A percentile compares a stretch with the other conserved stretches of the same genome.
These are phyloP conservation scores for Porcisia deanei DNA, from an alignment of 208 protist genomes.

Conservation along the genomic window DNA sequence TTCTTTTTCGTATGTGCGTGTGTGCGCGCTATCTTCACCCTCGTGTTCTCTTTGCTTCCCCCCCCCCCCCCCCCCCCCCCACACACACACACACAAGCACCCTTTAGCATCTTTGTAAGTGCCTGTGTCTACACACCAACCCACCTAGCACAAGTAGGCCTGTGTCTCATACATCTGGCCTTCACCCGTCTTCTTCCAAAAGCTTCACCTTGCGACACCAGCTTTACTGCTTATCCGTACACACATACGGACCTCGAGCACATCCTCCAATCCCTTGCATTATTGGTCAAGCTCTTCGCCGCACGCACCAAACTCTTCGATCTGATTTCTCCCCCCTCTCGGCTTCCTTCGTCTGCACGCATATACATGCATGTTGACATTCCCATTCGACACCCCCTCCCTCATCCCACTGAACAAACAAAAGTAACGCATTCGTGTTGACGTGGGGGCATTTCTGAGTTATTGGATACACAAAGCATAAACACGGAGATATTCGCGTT, in stretches of 20 bases:
- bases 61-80: too few species aligned
- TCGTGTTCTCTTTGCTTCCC: too few species aligned
- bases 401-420: neutral
- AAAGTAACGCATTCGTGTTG: neutral
- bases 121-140: neutral
- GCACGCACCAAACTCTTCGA: neutral
- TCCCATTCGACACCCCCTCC: neutral
- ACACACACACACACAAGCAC: neutral
- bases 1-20: too few species aligned
- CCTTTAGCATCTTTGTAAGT: neutral
- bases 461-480: too few species aligned
- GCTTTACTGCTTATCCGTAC: neutral
- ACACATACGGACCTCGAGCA: neutral
- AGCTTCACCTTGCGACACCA: neutral
- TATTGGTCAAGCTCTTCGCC: neutral
- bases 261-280: neutral
- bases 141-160: neutral
- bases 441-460: neutral
- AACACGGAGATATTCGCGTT: too few species aligned
- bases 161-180: neutral
- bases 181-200: neutral
- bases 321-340: neutral
- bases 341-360: neutral
- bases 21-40: too few species aligned
- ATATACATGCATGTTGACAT: neutral